Conservation (phyloP, 768 basidiomycete species). For the Pilatotrama ljubarskyi region DNA sequence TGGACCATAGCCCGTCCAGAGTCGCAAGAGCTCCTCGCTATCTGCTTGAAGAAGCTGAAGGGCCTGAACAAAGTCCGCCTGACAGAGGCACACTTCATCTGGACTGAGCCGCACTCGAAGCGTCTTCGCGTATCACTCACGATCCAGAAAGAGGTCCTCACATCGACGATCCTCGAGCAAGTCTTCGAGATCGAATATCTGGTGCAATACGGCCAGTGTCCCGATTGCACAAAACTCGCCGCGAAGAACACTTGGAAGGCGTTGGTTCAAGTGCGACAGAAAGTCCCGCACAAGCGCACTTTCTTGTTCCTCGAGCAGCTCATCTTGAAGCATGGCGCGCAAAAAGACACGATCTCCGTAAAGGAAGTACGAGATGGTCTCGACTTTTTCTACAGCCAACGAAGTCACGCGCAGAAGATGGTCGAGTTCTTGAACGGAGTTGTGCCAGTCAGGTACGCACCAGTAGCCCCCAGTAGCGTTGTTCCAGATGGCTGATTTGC, state of each 20-base stretch:
- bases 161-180: conserved; percentile 95
- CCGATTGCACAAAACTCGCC: conserved; percentile 89
- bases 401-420: conserved; percentile 95
- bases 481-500: not conserved
- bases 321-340: conserved; percentile 93
- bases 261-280: conserved; percentile 97
- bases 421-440: conserved; percentile 88
- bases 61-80: conserved; percentile 91
- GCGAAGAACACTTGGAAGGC: conserved; percentile 99
- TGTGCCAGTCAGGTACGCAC: conserved; percentile 78
- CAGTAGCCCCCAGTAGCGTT: not conserved
- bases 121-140: conserved; percentile 90
- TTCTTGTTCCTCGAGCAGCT: conserved; percentile 97
- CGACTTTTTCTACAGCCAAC: conserved; percentile 93
- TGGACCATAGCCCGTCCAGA: conserved; percentile 90
- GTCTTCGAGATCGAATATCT: conserved; percentile 96
- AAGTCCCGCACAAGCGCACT: conserved; percentile 96
- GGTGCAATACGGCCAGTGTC: conserved; percentile 93
- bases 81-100: conserved; percentile 98
- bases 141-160: conserved; percentile 97
- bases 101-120: conserved; percentile 99
- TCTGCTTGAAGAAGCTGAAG: conserved; percentile 94
- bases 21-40: conserved; percentile 88
- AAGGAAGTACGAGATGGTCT: conserved; percentile 93
- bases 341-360: conserved; percentile 93